These are phyloP conservation scores for Mrakiaceae sp. DNA, from an alignment of 1,284 basidiomycete genomes.

Conservation along the genomic window DNA sequence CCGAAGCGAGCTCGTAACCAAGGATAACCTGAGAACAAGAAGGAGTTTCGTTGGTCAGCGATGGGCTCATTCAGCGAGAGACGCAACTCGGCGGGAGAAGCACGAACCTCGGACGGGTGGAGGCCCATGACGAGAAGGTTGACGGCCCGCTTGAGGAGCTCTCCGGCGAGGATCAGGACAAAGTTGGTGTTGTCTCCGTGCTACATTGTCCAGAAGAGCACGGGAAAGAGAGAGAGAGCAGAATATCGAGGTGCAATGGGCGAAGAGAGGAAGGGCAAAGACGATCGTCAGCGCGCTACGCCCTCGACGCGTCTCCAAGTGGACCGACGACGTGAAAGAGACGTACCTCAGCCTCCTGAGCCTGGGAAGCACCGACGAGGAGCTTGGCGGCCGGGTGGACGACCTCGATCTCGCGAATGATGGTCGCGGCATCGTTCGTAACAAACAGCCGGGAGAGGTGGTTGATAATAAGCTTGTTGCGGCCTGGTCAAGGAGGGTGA, in stretches of 20 bases:
- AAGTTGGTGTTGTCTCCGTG: constrained; percentile 97
- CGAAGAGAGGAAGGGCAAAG: background rate
- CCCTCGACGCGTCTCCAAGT: background rate
- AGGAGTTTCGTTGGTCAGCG: background rate
- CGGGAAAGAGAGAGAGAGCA: constrained; percentile 23
- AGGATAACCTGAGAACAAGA: constrained; percentile 49
- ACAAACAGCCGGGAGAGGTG: constrained; percentile 93
- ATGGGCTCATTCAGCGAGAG: background rate
- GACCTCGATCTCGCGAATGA: constrained; percentile 95
- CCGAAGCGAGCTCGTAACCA: constrained; percentile 89
- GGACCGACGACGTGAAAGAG: background rate
- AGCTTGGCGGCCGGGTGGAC: constrained; percentile 97
- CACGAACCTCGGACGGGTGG: constrained; percentile 69
- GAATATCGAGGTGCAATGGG: background rate
- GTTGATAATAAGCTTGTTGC: constrained; percentile 93
- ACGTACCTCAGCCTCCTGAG: constrained; percentile 83
- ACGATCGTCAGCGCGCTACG: background rate
- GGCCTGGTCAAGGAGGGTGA: constrained; percentile 41
- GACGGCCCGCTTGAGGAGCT: constrained; percentile 89
- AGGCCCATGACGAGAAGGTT: constrained; percentile 89
- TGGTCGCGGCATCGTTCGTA: constrained; percentile 97
- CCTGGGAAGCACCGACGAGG: constrained; percentile 92
- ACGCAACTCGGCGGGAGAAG: background rate
- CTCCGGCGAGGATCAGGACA: constrained; percentile 90
- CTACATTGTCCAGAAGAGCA: constrained; percentile 28